Conservation (phyloP, 2,329 filamentous ascomycete species). For the Exophiala oligosperma region DNA sequence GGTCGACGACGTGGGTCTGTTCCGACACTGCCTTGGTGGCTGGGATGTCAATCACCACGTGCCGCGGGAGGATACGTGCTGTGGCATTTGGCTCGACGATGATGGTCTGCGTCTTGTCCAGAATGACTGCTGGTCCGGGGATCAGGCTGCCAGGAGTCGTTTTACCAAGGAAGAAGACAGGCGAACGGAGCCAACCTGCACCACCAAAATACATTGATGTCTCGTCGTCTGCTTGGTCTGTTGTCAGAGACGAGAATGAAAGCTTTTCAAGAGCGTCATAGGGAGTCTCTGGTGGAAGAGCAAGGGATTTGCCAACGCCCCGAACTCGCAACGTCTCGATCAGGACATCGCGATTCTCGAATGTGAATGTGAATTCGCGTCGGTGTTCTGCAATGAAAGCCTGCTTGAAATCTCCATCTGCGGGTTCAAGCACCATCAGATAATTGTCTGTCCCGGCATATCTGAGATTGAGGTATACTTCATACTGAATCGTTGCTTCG, state of each 20-base stretch:
- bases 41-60: conserved; percentile 39
- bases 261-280: background rate
- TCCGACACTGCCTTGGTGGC: too few relatives aligned
- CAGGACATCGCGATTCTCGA: conserved; percentile 77
- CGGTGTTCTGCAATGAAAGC: conserved; percentile 80
- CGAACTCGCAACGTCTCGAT: conserved; percentile 86
- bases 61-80: conserved; percentile 38
- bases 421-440: conserved; percentile 55
- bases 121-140: conserved; percentile 32
- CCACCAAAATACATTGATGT: too few relatives aligned
- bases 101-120: conserved; percentile 49
- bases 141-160: too few relatives aligned
- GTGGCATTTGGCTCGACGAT: conserved; percentile 40
- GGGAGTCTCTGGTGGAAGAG: background rate
- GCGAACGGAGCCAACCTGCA: conserved; percentile 15
- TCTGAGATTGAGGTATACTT: conserved; percentile 48
- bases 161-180: conserved; percentile 38
- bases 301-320: conserved; percentile 34
- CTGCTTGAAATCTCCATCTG: conserved; percentile 70
- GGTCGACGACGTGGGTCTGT: conserved; percentile 59
- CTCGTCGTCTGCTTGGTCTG: too few relatives aligned
- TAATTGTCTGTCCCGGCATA: conserved; percentile 53
- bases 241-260: too few relatives aligned
- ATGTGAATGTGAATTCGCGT: conserved; percentile 88
- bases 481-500: conserved; percentile 40